These are phyloP conservation scores for Fusarium sp. DNA, from an alignment of 2,329 filamentous ascomycete species.

Conservation along the genomic window DNA sequence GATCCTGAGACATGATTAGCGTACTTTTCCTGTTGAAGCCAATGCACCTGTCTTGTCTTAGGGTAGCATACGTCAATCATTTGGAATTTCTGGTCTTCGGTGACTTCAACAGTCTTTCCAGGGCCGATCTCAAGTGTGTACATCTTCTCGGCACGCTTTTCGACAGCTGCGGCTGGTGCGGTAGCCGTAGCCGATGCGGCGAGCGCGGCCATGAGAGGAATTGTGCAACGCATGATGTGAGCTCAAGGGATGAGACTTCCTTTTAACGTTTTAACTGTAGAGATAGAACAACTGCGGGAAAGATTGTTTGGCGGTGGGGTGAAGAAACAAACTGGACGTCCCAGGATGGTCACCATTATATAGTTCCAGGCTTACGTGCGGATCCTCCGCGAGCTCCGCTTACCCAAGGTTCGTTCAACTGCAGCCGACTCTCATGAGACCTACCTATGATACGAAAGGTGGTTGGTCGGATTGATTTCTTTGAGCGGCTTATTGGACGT, in stretches of 20 bases:
- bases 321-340: neutral
- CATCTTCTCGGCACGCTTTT: slow-evolving; percentile 20
- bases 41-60: no score
- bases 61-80: slow-evolving; percentile 31
- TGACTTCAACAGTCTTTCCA: slow-evolving; percentile 34
- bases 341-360: neutral
- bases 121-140: slow-evolving; percentile 23
- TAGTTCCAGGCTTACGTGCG: neutral
- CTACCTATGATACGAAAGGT: neutral
- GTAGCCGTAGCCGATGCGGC: slow-evolving; percentile 27
- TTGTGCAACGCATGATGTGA: slow-evolving; percentile 24
- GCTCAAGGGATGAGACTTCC: no score
- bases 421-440: neutral
- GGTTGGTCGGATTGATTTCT: neutral
- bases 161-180: neutral
- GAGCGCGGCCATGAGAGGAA: slow-evolving; percentile 33
- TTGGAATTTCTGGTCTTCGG: slow-evolving; percentile 36
- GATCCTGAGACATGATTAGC: slow-evolving; percentile 6
- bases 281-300: neutral
- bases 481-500: neutral
- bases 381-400: neutral
- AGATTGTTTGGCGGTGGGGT: neutral
- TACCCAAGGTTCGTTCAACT: neutral
- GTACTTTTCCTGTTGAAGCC: rapidly evolving
- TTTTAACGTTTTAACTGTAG: neutral